phyloP scores from a whole-genome alignment of 495 filamentous ascomycete genomes.

The Neurospora tetrasperma region DNA sequence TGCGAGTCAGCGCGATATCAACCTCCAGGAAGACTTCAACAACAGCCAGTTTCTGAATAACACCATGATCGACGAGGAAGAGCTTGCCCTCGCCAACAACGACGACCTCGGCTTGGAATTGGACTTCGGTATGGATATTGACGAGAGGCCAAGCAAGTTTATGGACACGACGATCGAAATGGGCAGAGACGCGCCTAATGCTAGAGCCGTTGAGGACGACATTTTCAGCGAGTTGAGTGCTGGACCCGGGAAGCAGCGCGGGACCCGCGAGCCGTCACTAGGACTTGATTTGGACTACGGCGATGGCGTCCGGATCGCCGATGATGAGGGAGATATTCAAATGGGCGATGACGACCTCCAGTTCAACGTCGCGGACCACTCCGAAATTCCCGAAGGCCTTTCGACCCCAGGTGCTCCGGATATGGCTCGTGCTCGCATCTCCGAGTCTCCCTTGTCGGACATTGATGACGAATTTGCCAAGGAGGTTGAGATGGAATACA shows the following conservation, averaged over 20 bases:
- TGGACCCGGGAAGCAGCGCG: conserved; percentile 35
- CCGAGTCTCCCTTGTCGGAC: conserved; percentile 59
- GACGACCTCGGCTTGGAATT: conserved; percentile 49
- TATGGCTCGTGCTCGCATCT: conserved; percentile 47
- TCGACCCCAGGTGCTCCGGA: conserved; percentile 18
- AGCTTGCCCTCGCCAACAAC: conserved; percentile 38
- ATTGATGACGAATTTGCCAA: conserved; percentile 48
- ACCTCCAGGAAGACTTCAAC: conserved; percentile 47
- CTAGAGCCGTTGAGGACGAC: conserved; percentile 59
- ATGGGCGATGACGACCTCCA: conserved; percentile 51
- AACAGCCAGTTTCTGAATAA: conserved; percentile 62
- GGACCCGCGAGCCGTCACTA: conserved; percentile 31
- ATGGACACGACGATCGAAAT: conserved; percentile 67
- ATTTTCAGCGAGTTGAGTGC: conserved; percentile 55
- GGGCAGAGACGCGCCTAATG: conserved; percentile 65
- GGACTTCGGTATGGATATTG: conserved; percentile 49
- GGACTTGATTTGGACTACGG: conserved; percentile 40
- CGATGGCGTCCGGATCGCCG: conserved; percentile 42
- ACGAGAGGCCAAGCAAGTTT: conserved; percentile 30
- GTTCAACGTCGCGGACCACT: conserved; percentile 40
- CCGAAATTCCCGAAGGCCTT: conserved; percentile 27
- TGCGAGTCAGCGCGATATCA: conserved; percentile 54
- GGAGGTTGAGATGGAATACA: conserved; percentile 43
- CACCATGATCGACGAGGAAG: conserved; percentile 44
- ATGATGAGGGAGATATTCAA: conserved; percentile 49